A percentile compares a stretch with the other conserved stretches of the same genome.
Evolutionary conservation across 2,329 filamentous ascomycete species (phyloP).

Genomic region (Chaetothyriales sp.): DNA sequence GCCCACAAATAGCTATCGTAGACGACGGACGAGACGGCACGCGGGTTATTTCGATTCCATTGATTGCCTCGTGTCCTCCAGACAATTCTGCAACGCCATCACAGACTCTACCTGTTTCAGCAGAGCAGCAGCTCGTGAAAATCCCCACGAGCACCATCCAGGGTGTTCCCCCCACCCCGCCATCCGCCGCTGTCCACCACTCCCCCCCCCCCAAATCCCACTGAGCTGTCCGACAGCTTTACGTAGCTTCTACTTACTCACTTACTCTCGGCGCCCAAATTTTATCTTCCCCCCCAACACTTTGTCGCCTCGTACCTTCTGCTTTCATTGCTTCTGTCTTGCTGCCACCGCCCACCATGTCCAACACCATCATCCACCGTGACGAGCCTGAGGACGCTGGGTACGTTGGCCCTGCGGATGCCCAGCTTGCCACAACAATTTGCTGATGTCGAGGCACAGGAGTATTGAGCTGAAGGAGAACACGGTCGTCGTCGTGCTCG

Average conservation of each 20-base stretch:
- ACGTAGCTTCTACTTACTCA: slow-evolving; percentile 15
- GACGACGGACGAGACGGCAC: neutral
- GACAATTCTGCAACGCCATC: neutral
- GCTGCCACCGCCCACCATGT: slow-evolving; percentile 26
- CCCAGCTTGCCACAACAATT: slow-evolving; percentile 20
- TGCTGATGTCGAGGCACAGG: slow-evolving; percentile 33
- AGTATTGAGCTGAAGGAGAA: slow-evolving; percentile 95
- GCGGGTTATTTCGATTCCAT: neutral
- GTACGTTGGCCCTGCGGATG: slow-evolving; percentile 28
- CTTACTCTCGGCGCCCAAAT: slow-evolving; percentile 12
- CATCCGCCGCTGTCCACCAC: neutral
- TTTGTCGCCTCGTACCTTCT: slow-evolving; percentile 8
- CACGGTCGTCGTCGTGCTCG: slow-evolving; percentile 90
- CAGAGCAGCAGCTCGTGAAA: neutral
- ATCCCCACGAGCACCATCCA: neutral
- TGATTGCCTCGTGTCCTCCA: neutral
- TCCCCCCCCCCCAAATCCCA: neutral
- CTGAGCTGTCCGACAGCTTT: neutral
- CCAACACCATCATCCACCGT: slow-evolving; percentile 37
- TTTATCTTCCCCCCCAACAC: slow-evolving; percentile 8
- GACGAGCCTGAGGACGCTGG: slow-evolving; percentile 38
- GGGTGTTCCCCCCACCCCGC: neutral
- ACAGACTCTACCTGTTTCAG: neutral
- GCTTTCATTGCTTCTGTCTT: slow-evolving; percentile 10
- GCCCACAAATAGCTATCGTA: neutral